Base-by-base conservation (phyloP, 2,329 filamentous ascomycete species). In the Esteya vermicola region DNA sequence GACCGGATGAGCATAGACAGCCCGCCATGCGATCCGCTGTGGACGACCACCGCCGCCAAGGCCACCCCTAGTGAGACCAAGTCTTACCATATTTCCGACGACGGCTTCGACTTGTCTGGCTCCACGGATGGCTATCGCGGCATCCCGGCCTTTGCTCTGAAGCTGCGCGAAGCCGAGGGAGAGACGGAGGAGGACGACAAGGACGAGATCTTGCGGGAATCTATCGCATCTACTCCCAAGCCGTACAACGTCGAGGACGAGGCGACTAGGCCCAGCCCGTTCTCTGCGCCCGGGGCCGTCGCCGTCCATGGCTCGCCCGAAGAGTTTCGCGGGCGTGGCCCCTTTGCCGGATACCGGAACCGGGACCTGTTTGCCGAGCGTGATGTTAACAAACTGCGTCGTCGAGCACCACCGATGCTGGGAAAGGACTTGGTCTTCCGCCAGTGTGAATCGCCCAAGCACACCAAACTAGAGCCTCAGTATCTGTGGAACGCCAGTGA, bases 351-450 rank as follows among this genome's bases (percentile, higher is more conserved):
- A 18, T 56, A 58, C 36, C 57, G 57, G 50, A 59, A 64, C 44
- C 62, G 67, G 52, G 68, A 68, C 43, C 60, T 70, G 47, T 65
- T 64, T 19, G 64, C 68, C 50, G 57, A 60, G 33, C 48, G 52
- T 16, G 54, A 55, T 36, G 49, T 74, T 30, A 61, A 67, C 45
- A 64, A 66, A 21, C 71, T 75, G 62, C 67, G 67, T 19, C 53
- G 48, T 18, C 39, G 45, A 27, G 77, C 76, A 44, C 89, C 89
- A 31, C 89, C 89, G 9, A 93, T 96, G 86, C 73, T 94, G 10
- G 89, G 89, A 41, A 63, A 67, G 42, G 82, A 93, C 48, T 71
- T 96, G 40, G 65, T 69, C 21, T 93, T 95, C 55, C 83, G 85
- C 26, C 74, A 72, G 54, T 94, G 85, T 54, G 68, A 72, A 9